Evolutionary conservation across 805 yeast genomes (phyloP).

Genomic region (Cyberlindnera maritima): DNA sequence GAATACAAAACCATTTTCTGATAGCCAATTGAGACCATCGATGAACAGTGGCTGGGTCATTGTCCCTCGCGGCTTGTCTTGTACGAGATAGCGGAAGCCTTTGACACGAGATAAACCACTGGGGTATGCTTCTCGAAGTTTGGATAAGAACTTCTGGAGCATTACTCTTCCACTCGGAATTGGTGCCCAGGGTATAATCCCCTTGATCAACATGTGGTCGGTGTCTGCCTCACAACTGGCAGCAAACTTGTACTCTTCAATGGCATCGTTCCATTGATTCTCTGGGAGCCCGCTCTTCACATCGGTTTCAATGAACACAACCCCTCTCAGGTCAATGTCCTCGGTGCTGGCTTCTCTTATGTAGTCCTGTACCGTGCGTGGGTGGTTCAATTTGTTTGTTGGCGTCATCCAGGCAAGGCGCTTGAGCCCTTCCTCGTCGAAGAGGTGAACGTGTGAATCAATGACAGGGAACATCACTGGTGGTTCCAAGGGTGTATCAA

Average conservation of each 20-base stretch:
- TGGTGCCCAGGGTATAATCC: slow-evolving; percentile 46
- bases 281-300: slow-evolving; percentile 14
- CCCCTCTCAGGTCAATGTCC: slow-evolving; percentile 8
- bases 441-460: slow-evolving; percentile 25
- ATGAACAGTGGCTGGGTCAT: slow-evolving; percentile 31
- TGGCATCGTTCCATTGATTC: slow-evolving; percentile 14
- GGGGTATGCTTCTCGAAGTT: slow-evolving; percentile 9
- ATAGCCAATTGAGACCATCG: slow-evolving; percentile 36
- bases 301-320: slow-evolving; percentile 20
- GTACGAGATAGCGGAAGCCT: slow-evolving; percentile 43
- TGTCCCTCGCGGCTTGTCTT: slow-evolving; percentile 39
- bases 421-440: slow-evolving; percentile 11
- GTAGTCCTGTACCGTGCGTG: slow-evolving; percentile 16
- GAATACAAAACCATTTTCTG: slow-evolving; percentile 30
- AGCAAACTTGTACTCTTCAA: slow-evolving; percentile 16
- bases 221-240: neutral
- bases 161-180: slow-evolving; percentile 32
- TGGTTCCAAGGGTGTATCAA: neutral
- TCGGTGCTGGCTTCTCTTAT: neutral
- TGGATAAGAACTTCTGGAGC: slow-evolving; percentile 17
- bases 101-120: slow-evolving; percentile 22
- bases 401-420: slow-evolving; percentile 18
- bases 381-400: slow-evolving; percentile 9
- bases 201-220: slow-evolving; percentile 19
- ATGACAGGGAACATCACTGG: slow-evolving; percentile 7